Base-by-base conservation (phyloP, 1,284 basidiomycete species). In the Heimioporus retisporus region DNA sequence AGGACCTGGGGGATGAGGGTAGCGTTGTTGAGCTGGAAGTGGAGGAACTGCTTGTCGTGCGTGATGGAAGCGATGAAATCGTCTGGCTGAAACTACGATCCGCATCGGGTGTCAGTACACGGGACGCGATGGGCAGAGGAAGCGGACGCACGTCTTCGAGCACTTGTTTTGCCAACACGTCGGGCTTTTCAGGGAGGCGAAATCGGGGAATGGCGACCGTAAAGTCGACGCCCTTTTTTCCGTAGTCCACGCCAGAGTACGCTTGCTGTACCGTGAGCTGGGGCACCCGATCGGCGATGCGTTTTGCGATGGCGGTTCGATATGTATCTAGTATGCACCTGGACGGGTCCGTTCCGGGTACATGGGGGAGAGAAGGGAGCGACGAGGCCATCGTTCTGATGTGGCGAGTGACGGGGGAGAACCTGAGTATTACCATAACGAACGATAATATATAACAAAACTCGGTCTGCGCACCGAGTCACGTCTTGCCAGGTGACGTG, bases 1-100 rank as follows among this genome's bases (percentile, higher is more conserved):
- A 99, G 91, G 60, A 96, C 88, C 70, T 92, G 84, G 63, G 90
- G 88, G 62, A 90, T 88, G 75, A 99, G 89, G 55, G 88, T 92
- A 23, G 86, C 73, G 2, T 88, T 92, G 78, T 92, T 90, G 70
- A 93, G 84, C 70, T 88, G 87, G 81, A 96, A 97, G 76, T 92
- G 91, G 35, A 98, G 86, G 84, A 97, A 97, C 2, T 91, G 87
- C 69, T 92, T 93, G 78, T 93, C 89, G 71, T 88, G 87, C 4
- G 84, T 84, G 62, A 93, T 85, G 4, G 88, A 88, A 54, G 90
- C 86, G 60, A 98, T 79, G 81, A 84, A 90, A 65, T 89, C 86
- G 71, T 94, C 88, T 48, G 89, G 81, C 80, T 88, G 81, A 78
- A 94, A 94, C 91, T 93, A 66, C 5, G 61, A 46, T 8, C 67